Evolutionary conservation across 208 protist species (phyloP).

Genomic region (Trypanosoma lewisi): DNA sequence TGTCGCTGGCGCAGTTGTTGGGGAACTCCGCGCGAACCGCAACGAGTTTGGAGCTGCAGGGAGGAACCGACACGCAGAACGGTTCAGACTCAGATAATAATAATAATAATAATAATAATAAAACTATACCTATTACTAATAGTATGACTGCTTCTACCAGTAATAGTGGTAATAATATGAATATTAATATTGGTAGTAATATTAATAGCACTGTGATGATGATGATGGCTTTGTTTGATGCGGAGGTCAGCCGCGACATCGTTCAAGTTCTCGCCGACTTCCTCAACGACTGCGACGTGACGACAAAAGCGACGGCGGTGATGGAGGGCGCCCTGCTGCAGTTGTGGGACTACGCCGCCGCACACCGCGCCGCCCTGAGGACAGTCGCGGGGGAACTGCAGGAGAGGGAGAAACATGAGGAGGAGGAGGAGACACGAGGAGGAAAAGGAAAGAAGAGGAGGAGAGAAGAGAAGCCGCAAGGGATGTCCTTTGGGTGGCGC

Average conservation of each 20-base stretch:
- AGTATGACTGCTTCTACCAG: slow-evolving; percentile 1
- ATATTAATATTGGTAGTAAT: slow-evolving; percentile 1
- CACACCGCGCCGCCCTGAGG: slow-evolving; percentile 46
- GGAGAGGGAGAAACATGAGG: neutral
- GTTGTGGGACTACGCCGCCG: slow-evolving; percentile 37
- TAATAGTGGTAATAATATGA: neutral
- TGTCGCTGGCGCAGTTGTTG: slow-evolving; percentile 24
- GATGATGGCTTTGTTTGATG: slow-evolving; percentile 11
- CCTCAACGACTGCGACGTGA: slow-evolving; percentile 40
- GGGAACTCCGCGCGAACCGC: slow-evolving; percentile 4
- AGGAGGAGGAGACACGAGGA: too few relatives aligned
- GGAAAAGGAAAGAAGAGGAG: too few relatives aligned
- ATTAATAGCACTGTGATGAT: neutral
- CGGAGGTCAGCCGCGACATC: slow-evolving; percentile 53
- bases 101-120: slow-evolving; percentile 1
- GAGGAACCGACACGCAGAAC: neutral
- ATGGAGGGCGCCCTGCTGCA: slow-evolving; percentile 45
- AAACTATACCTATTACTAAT: neutral
- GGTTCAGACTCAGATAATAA: neutral
- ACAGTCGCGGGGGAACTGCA: neutral
- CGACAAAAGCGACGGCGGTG: slow-evolving; percentile 45
- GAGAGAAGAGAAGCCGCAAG: too few relatives aligned
- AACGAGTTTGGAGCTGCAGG: neutral
- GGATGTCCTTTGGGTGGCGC: too few relatives aligned
- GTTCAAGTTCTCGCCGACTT: slow-evolving; percentile 55